A percentile compares a stretch with the other conserved stretches of the same genome.
Evolutionary conservation across 352 stramenopile genomes (phyloP).

Genomic region (Phytopythium montanum): DNA sequence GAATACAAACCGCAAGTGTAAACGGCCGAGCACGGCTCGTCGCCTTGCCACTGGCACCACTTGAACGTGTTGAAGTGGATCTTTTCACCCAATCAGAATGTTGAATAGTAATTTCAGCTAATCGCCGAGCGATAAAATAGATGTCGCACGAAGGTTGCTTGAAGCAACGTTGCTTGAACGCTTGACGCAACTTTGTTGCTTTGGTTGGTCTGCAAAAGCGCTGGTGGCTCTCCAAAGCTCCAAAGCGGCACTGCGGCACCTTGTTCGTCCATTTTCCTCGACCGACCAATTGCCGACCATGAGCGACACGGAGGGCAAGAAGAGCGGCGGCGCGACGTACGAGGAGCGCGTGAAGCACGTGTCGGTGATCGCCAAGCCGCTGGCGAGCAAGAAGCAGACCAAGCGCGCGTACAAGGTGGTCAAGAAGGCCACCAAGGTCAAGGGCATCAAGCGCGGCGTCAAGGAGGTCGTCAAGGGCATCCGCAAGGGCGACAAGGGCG

Average conservation of each 20-base stretch:
- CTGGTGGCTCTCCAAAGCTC: background rate
- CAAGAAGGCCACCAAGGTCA: slow-evolving; percentile 94
- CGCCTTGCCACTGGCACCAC: too few species aligned
- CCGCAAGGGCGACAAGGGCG: slow-evolving; percentile 95
- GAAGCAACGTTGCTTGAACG: background rate
- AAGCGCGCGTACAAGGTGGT: slow-evolving; percentile 94
- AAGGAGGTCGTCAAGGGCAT: slow-evolving; percentile 99
- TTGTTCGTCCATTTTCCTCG: background rate
- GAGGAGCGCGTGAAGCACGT: slow-evolving; percentile 87
- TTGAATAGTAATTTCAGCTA: background rate
- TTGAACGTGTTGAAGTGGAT: background rate
- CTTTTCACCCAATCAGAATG: background rate
- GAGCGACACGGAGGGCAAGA: slow-evolving; percentile 72
- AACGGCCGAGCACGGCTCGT: background rate
- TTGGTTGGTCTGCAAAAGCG: slow-evolving; percentile 6
- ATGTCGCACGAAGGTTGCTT: background rate
- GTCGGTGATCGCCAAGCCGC: slow-evolving; percentile 93
- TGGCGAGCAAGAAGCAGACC: slow-evolving; percentile 97
- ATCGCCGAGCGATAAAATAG: background rate
- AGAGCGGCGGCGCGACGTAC: slow-evolving; percentile 53
- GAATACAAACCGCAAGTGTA: background rate
- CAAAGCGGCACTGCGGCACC: background rate
- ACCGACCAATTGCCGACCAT: too few species aligned
- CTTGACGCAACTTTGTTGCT: background rate
- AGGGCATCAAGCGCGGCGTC: slow-evolving; percentile 97